Evolutionary conservation across 2,329 filamentous ascomycete genomes (phyloP).

Genomic region (Trichoderma lentiforme): DNA sequence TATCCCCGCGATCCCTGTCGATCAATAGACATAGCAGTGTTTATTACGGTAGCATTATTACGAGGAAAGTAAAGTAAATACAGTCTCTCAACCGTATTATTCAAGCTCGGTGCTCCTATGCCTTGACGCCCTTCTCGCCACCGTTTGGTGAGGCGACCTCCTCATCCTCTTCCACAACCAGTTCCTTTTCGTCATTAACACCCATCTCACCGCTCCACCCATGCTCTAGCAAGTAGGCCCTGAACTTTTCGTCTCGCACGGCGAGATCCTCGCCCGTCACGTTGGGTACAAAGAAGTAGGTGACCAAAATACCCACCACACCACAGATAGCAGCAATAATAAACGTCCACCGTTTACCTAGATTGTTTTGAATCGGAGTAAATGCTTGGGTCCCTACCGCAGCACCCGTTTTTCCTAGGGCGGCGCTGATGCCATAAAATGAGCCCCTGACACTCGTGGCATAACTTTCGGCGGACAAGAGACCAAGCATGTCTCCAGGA

Average conservation of each 20-base stretch:
- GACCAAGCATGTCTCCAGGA: conserved; percentile 49
- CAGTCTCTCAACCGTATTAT: not conserved
- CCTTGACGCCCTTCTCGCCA: conserved; percentile 23
- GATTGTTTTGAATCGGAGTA: conserved; percentile 42
- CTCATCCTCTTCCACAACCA: conserved; percentile 22
- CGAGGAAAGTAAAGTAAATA: not conserved
- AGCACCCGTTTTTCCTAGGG: conserved; percentile 49
- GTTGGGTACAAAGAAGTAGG: conserved; percentile 46
- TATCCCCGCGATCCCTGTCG: not conserved
- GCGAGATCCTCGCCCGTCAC: conserved; percentile 43
- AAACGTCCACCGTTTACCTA: conserved; percentile 50
- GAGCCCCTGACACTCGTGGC: conserved; percentile 51
- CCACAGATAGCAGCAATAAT: conserved; percentile 51
- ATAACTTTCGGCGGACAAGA: conserved; percentile 49
- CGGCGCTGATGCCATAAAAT: conserved; percentile 51
- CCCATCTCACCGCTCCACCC: conserved; percentile 47
- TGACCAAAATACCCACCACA: conserved; percentile 45
- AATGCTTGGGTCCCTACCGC: conserved; percentile 51
- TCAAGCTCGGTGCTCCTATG: not conserved
- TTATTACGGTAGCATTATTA: not conserved
- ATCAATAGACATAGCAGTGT: not conserved
- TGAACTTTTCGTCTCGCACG: conserved; percentile 42
- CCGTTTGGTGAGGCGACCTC: not conserved
- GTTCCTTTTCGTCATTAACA: conserved; percentile 23
- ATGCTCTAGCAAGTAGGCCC: conserved; percentile 40